Evolutionary conservation across 371 early-diverging fungal genomes (phyloP), one percentile per base, ranked within the genome.

Genomic region (Mucor velutinosus): DNA sequence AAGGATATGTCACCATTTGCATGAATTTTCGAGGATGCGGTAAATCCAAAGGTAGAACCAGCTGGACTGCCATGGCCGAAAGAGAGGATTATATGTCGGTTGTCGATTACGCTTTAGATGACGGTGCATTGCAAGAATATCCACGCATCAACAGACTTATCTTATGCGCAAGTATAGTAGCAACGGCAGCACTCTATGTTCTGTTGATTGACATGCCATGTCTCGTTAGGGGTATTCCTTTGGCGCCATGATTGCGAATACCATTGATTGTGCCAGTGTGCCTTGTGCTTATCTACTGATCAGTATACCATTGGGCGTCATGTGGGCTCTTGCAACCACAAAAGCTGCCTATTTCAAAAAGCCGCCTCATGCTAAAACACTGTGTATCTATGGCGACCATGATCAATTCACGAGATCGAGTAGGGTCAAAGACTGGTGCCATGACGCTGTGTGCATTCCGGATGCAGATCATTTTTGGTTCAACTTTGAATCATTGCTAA

Each of bases 11-110:
- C 12, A 69, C 77, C 2, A 70, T 67, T 15, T 77, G 80, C 17
- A 56, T 87, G 51, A 86, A 87, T 65, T 87, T 87, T 69, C 80
- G 88, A 19, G 88, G 86, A 0, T 80, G 81, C 63, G 88, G 88
- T 14, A 66, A 69, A 14, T 87, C 88, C 3, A 75, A 77, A 65
- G 86, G 86, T 19, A 72, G 69, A 58, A 86, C 88, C 0, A 86
- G 86, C 25, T 87, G 86, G 86, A 82, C 84, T 8, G 88, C 81
- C 14, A 82, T 84, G 62, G 78, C 84, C 5, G 88, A 87, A 62
- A 76, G 83, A 47, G 80, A 79, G 12, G 86, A 87, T 59, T 87
- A 87, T 56, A 68, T 76, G 49, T 76, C 83, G 2, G 76, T 84
- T 2, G 62, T 87, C 8, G 75, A 85, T 30, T 74, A 77, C 65